phyloP scores from a whole-genome alignment of 768 basidiomycete genomes.

The Lepiota venenata region DNA sequence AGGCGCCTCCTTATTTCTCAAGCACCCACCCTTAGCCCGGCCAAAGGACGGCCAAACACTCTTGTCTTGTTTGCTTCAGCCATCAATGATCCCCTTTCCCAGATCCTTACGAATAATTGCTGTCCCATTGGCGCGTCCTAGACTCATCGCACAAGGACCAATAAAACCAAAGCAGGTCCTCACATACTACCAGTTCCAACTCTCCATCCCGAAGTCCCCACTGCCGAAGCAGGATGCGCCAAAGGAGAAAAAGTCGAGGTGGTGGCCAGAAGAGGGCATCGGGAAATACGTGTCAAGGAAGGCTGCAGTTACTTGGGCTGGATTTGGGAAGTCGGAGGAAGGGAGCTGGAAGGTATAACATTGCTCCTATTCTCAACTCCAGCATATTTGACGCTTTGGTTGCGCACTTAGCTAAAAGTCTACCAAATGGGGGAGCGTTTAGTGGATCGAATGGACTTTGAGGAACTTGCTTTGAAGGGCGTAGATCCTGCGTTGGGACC shows the following conservation, averaged over 20 bases:
- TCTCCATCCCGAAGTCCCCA: conserved; percentile 20
- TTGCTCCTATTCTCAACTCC: neutral
- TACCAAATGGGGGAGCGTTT: conserved; percentile 66
- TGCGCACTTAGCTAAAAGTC: conserved; percentile 44
- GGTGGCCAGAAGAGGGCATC: conserved; percentile 39
- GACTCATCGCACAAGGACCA: conserved; percentile 7
- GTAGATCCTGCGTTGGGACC: conserved; percentile 71
- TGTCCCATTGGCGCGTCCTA: conserved; percentile 39
- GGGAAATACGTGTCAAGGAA: conserved; percentile 49
- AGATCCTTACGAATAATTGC: conserved; percentile 36
- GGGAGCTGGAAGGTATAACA: conserved; percentile 65
- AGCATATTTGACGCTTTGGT: neutral
- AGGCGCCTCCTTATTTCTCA: neutral
- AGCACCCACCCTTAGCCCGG: neutral
- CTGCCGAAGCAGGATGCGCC: conserved; percentile 3
- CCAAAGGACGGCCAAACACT: neutral
- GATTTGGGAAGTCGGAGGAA: conserved; percentile 64
- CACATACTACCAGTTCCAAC: conserved; percentile 46
- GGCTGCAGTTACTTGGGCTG: conserved; percentile 56
- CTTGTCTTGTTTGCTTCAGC: neutral
- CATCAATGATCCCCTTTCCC: conserved; percentile 13
- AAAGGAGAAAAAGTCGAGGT: conserved; percentile 21
- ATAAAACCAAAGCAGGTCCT: conserved; percentile 21
- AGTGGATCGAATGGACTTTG: conserved; percentile 73
- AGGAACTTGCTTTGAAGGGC: conserved; percentile 72